Percentiles rank a stretch among this genome's conserved stretches.
phyloP scores from a whole-genome alignment of 306 rosid species.

The Biancaea sappan region DNA sequence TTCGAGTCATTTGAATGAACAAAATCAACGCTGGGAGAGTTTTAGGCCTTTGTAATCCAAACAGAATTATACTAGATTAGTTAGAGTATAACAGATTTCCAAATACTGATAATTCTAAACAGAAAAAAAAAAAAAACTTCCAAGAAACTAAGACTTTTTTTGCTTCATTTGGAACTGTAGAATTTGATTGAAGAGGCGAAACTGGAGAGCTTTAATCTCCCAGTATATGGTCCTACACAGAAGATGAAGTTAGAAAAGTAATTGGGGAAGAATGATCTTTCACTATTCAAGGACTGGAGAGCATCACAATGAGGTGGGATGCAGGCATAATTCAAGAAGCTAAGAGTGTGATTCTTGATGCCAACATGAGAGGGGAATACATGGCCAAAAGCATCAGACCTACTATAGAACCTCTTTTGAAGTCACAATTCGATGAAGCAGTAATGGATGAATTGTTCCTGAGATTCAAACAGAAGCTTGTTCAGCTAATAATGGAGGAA shows the following conservation, averaged over 20 bases:
- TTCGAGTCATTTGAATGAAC: too few relatives aligned
- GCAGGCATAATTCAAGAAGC: neutral
- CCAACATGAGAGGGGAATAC: conserved; percentile 11
- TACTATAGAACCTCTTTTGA: conserved; percentile 46
- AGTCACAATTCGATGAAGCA: conserved; percentile 43
- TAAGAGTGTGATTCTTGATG: neutral
- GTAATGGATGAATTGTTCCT: conserved; percentile 46
- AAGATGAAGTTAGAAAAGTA: conserved; percentile 33
- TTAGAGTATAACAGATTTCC: neutral
- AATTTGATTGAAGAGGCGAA: conserved; percentile 45
- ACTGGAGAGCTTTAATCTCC: conserved; percentile 43
- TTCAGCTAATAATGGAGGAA: neutral
- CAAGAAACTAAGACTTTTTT: too few relatives aligned
- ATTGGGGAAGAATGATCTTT: conserved; percentile 55
- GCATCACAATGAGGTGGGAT: conserved; percentile 1
- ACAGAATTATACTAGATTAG: too few relatives aligned
- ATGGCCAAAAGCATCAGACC: conserved; percentile 40
- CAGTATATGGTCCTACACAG: conserved; percentile 38
- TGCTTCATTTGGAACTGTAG: conserved; percentile 29
- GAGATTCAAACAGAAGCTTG: conserved; percentile 31
- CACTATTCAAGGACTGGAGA: conserved; percentile 23
- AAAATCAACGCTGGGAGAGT: too few relatives aligned
- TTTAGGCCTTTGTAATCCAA: too few relatives aligned
- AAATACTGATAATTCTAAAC: too few relatives aligned
- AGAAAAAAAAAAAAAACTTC: too few relatives aligned